phyloP scores from a whole-genome alignment of 176 grass and related monocot species.

The Oryza australiensis region DNA sequence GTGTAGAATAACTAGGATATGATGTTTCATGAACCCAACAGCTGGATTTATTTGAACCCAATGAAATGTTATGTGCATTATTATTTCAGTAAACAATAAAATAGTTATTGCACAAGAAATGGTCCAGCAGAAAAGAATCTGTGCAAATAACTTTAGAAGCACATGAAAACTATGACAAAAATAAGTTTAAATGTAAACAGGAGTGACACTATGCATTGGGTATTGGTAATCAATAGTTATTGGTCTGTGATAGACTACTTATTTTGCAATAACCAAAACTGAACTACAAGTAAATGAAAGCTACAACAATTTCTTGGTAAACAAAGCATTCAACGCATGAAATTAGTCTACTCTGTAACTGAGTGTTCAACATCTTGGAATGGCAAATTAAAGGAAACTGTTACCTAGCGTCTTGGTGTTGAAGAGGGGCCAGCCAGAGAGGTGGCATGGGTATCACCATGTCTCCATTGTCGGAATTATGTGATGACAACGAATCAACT shows the following conservation, averaged over 20 bases:
- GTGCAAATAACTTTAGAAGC: no score
- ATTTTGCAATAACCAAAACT: background rate
- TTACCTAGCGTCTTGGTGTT: slow-evolving; percentile 60
- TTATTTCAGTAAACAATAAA: no score
- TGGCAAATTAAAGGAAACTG: slow-evolving; percentile 25
- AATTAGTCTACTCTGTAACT: background rate
- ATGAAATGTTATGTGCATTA: no score
- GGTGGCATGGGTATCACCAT: slow-evolving; percentile 74
- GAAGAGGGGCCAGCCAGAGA: slow-evolving; percentile 63
- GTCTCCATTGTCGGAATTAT: slow-evolving; percentile 48
- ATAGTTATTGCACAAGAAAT: no score
- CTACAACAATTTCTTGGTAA: background rate
- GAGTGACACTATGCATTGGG: background rate
- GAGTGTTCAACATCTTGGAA: background rate
- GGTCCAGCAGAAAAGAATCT: no score
- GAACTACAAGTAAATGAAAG: background rate
- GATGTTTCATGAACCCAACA: no score
- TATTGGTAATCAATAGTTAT: background rate
- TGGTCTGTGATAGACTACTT: background rate
- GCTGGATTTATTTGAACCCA: no score
- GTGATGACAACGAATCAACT: slow-evolving; percentile 34
- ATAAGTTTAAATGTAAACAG: no score
- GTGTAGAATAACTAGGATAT: no score
- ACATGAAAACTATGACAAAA: no score
- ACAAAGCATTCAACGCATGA: background rate